Percentiles rank a stretch among this genome's conserved stretches.
Evolutionary conservation across 345 rosid genomes (phyloP).

Genomic region (Dipteronia dyeriana): DNA sequence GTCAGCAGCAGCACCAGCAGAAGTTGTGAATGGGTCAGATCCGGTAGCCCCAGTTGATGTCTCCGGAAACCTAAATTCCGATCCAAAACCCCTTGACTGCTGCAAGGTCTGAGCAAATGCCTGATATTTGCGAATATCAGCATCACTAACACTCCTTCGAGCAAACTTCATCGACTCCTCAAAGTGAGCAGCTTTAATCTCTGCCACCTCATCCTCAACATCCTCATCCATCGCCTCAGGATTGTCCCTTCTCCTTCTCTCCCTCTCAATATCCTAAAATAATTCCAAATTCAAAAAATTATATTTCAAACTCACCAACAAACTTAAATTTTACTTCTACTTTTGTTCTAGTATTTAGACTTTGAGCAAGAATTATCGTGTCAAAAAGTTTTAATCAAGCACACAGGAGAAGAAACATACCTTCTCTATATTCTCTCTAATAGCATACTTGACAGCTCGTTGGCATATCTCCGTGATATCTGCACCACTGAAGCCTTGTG

Average conservation of each 20-base stretch:
- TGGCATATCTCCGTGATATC: slow-evolving; percentile 73
- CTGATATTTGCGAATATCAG: slow-evolving; percentile 49
- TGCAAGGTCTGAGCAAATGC: slow-evolving; percentile 49
- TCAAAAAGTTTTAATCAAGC: neutral
- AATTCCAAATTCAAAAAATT: slow-evolving; percentile 3
- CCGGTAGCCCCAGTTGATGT: slow-evolving; percentile 16
- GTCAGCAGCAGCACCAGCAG: slow-evolving; percentile 37
- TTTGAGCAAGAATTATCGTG: neutral
- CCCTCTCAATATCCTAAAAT: slow-evolving; percentile 50
- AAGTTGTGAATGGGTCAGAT: slow-evolving; percentile 42
- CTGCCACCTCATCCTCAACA: slow-evolving; percentile 48
- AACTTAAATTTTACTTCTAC: neutral
- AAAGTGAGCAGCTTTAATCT: slow-evolving; percentile 54
- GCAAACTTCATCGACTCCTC: slow-evolving; percentile 59
- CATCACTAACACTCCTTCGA: slow-evolving; percentile 48
- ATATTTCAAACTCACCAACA: neutral
- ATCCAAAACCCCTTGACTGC: slow-evolving; percentile 49
- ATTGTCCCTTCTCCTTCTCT: slow-evolving; percentile 34
- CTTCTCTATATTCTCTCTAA: slow-evolving; percentile 73
- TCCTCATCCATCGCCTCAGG: slow-evolving; percentile 64
- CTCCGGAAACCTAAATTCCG: slow-evolving; percentile 45
- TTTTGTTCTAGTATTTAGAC: neutral
- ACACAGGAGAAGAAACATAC: slow-evolving; percentile 25
- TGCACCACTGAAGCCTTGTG: slow-evolving; percentile 70
- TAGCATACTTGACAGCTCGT: slow-evolving; percentile 68